phyloP scores from a whole-genome alignment of 2,329 filamentous ascomycete genomes.

The Epichloe typhina region DNA sequence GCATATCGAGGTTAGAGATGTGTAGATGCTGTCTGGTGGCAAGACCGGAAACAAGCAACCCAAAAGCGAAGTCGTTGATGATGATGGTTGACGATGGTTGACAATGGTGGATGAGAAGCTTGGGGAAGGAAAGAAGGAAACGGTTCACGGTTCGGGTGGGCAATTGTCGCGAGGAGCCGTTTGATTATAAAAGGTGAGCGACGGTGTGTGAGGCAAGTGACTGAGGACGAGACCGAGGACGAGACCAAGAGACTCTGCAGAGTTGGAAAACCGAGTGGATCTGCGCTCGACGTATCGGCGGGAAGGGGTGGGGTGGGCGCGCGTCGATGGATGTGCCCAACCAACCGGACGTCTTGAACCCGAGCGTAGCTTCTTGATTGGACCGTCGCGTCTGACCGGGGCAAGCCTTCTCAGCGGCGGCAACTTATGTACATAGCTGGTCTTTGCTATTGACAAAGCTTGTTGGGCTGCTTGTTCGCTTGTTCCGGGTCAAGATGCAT shows the following conservation, averaged over 20 bases:
- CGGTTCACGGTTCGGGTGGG: background rate
- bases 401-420: background rate
- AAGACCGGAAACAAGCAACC: background rate
- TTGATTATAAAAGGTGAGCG: constrained; percentile 7
- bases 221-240: background rate
- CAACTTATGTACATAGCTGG: background rate
- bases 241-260: background rate
- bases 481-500: background rate
- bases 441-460: no score
- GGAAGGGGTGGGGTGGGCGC: background rate
- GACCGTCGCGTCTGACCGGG: background rate
- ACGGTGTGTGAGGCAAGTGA: constrained; percentile 6
- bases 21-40: background rate
- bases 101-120: background rate
- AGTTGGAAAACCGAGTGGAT: constrained; percentile 3
- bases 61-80: constrained; percentile 1
- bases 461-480: background rate
- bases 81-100: background rate
- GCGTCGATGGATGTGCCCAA: background rate
- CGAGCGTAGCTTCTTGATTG: background rate
- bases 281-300: background rate
- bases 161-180: constrained; percentile 4
- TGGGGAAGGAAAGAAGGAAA: background rate
- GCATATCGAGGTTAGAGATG: constrained; percentile 26
- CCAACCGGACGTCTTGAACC: background rate